Base-by-base conservation (phyloP, 75 land plant species). In the Picea sitchensis region DNA sequence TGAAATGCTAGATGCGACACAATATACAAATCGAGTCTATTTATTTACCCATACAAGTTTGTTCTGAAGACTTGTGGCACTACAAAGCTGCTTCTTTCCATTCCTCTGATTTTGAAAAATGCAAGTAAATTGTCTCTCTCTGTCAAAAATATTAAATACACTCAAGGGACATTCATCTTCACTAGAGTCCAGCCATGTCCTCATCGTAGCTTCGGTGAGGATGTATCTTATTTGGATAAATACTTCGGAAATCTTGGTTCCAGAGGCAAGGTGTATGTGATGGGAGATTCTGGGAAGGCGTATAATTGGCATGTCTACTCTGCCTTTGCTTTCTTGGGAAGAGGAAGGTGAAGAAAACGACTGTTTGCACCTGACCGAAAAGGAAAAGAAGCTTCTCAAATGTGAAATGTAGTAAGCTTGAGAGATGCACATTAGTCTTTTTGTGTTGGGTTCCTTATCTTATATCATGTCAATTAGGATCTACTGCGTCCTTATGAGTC, bases 11-110 rank as follows among this genome's bases (percentile, higher is more conserved):
- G 58, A 75, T 0, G 80, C 81, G 20, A 91, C 92, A 21, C 77
- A 84, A 65, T 91, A 91, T 83, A 91, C 91, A 18, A 91, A 81
- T 91, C 93, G 5, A 91, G 93, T 81, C 81, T 91, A 62, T 91
- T 91, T 65, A 67, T 89, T 18, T 91, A 89, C 76, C 86, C 93
- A 9, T 81, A 78, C 81, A 89, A 87, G 79, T 62, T 91, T 4
- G 83, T 91, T 11, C 56, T 91, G 62, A 91, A 91, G 72, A 91
- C 93, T 3, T 91, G 26, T 26, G 26, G 26, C 26, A 26, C 26
- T 26, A 26, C 26, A 26, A 26, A 26, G 26, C 26, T 26, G 7
- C 85, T 91, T 12, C 81, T 83, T 34, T 76, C 91, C 3, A 72
- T 91, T 59, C 91, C 93, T 7, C 57, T 79, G 4, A 79, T 91